phyloP scores from a whole-genome alignment of 352 stramenopile species.

The Globisporangium paroecandrum region DNA sequence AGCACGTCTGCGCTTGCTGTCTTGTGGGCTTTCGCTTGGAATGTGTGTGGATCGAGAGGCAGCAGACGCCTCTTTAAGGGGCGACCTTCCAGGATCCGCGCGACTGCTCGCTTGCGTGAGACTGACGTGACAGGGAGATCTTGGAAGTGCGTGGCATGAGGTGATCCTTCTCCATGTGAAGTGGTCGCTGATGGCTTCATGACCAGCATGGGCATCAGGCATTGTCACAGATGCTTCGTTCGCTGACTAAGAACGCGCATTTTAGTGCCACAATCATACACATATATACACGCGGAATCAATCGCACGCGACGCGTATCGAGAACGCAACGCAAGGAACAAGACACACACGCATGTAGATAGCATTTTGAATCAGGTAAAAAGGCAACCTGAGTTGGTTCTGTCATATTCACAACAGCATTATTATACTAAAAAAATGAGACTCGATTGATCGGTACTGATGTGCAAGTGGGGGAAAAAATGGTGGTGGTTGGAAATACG shows the following conservation, averaged over 20 bases:
- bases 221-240: background rate
- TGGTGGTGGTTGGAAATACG: background rate
- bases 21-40: background rate
- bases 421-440: background rate
- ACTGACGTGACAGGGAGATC: background rate
- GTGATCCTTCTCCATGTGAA: constrained; percentile 36
- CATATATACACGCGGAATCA: background rate
- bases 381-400: background rate
- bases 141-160: background rate
- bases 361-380: constrained; percentile 5
- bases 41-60: too few relatives aligned
- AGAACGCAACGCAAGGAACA: background rate
- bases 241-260: background rate
- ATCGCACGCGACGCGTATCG: background rate
- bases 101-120: background rate
- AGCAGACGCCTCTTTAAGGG: background rate
- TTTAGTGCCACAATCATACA: background rate
- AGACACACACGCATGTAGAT: background rate
- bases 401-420: constrained; percentile 7
- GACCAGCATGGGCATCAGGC: constrained; percentile 27
- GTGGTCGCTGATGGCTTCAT: constrained; percentile 54
- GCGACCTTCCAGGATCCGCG: background rate
- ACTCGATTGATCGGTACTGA: background rate
- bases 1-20: background rate
- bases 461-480: background rate